Conservation (phyloP, 208 protist species). For the Crithidia sp. region DNA sequence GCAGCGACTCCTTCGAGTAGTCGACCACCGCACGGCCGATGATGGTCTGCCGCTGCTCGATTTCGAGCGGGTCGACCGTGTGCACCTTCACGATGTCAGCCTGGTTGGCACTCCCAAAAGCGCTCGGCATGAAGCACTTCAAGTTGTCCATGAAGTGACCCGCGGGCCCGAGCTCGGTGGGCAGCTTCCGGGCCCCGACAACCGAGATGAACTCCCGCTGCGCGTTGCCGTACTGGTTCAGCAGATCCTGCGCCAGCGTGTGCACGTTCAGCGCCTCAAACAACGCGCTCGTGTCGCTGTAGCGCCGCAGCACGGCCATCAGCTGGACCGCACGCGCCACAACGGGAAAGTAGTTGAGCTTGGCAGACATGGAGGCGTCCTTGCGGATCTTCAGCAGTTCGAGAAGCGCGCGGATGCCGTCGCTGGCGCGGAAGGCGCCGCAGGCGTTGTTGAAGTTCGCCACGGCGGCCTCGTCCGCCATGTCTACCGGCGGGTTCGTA, state of each 20-base stretch:
- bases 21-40: slow-evolving; percentile 74
- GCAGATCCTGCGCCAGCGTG: slow-evolving; percentile 68
- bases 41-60: slow-evolving; percentile 76
- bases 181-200: slow-evolving; percentile 64
- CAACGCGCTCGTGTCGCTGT: slow-evolving; percentile 76
- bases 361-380: slow-evolving; percentile 76
- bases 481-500: slow-evolving; percentile 68
- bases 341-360: slow-evolving; percentile 83
- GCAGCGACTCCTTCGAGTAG: slow-evolving; percentile 79
- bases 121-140: slow-evolving; percentile 60
- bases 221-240: slow-evolving; percentile 69
- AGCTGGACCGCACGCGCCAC: slow-evolving; percentile 83
- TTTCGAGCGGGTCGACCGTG: slow-evolving; percentile 50
- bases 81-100: slow-evolving; percentile 49
- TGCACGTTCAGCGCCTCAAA: slow-evolving; percentile 83
- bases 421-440: slow-evolving; percentile 66
- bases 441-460: slow-evolving; percentile 75
- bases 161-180: slow-evolving; percentile 70
- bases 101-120: slow-evolving; percentile 54
- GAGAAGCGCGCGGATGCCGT: slow-evolving; percentile 80
- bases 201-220: slow-evolving; percentile 84
- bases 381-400: slow-evolving; percentile 73
- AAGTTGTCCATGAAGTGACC: slow-evolving; percentile 87
- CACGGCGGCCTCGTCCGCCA: slow-evolving; percentile 63
- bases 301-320: slow-evolving; percentile 73